A percentile compares a stretch with the other conserved stretches of the same genome.
phyloP scores from a whole-genome alignment of 805 yeast species.

The Cyberlindnera xishuangbannaensis region DNA sequence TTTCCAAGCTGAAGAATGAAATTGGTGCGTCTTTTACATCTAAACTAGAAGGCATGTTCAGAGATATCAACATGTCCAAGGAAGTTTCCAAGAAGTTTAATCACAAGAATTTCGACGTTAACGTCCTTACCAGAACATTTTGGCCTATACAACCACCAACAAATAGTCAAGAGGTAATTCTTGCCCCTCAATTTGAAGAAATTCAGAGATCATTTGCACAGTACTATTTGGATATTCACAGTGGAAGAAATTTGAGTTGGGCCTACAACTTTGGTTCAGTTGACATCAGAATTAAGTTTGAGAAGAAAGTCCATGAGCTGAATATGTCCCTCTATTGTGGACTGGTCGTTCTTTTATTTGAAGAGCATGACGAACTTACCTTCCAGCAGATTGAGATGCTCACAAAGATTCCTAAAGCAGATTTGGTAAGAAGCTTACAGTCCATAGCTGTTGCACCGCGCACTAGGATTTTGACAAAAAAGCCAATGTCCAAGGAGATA shows the following conservation, averaged over 20 bases:
- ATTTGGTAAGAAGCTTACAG: slow-evolving; percentile 69
- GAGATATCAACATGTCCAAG: slow-evolving; percentile 61
- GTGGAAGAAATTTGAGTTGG: slow-evolving; percentile 66
- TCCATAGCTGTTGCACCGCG: slow-evolving; percentile 82
- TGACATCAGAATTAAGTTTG: slow-evolving; percentile 68
- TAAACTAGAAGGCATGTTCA: slow-evolving; percentile 80
- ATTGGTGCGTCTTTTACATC: slow-evolving; percentile 76
- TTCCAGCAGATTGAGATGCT: slow-evolving; percentile 54
- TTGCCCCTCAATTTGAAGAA: slow-evolving; percentile 40
- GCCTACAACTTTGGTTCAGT: slow-evolving; percentile 78
- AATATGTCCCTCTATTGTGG: slow-evolving; percentile 79
- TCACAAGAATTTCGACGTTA: slow-evolving; percentile 38
- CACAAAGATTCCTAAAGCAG: slow-evolving; percentile 70
- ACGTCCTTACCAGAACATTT: slow-evolving; percentile 52
- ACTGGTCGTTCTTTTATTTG: slow-evolving; percentile 69
- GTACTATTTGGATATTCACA: slow-evolving; percentile 45
- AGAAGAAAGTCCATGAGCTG: slow-evolving; percentile 66
- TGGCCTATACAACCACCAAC: slow-evolving; percentile 56
- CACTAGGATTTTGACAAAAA: slow-evolving; percentile 66
- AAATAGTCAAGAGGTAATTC: slow-evolving; percentile 26
- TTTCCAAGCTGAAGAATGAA: slow-evolving; percentile 64
- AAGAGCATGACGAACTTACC: slow-evolving; percentile 47
- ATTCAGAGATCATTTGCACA: slow-evolving; percentile 42
- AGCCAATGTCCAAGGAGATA: slow-evolving; percentile 70
- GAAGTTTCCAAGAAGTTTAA: slow-evolving; percentile 40